A percentile compares a stretch with the other conserved stretches of the same genome.
Conservation (phyloP, 805 yeast genomes). For the Lachancea thermotolerans region DNA sequence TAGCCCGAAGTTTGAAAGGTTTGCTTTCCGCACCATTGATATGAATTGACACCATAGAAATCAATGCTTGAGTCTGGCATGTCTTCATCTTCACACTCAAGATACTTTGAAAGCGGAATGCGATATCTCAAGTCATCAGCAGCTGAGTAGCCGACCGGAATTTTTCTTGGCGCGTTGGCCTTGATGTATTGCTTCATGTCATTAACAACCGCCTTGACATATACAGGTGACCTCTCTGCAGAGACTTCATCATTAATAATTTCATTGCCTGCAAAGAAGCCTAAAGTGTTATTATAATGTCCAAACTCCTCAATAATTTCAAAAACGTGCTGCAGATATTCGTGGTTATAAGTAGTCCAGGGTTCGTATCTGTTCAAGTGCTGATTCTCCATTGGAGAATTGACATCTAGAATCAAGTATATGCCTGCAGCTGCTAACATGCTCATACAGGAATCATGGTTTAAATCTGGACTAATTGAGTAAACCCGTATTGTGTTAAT, state of each 20-base stretch:
- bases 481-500: constrained; percentile 84
- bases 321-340: constrained; percentile 69
- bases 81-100: constrained; percentile 60
- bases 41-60: constrained; percentile 90
- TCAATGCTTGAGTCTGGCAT: constrained; percentile 53
- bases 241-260: constrained; percentile 75
- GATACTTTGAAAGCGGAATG: constrained; percentile 66
- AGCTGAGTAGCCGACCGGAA: constrained; percentile 95
- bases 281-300: constrained; percentile 80
- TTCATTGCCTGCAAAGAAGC: constrained; percentile 90
- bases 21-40: constrained; percentile 95
- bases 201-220: constrained; percentile 68
- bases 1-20: constrained; percentile 77
- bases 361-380: constrained; percentile 89
- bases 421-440: constrained; percentile 87
- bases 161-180: constrained; percentile 49
- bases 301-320: constrained; percentile 76
- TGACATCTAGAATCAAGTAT: constrained; percentile 85
- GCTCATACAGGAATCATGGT: constrained; percentile 90
- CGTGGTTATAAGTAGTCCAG: constrained; percentile 74
- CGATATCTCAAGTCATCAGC: constrained; percentile 85
- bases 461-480: constrained; percentile 71
- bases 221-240: constrained; percentile 60
- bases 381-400: constrained; percentile 73
- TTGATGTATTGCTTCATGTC: constrained; percentile 73